These are phyloP conservation scores for Cajanus cajan DNA, from an alignment of 306 rosid species.

Conservation along the genomic window DNA sequence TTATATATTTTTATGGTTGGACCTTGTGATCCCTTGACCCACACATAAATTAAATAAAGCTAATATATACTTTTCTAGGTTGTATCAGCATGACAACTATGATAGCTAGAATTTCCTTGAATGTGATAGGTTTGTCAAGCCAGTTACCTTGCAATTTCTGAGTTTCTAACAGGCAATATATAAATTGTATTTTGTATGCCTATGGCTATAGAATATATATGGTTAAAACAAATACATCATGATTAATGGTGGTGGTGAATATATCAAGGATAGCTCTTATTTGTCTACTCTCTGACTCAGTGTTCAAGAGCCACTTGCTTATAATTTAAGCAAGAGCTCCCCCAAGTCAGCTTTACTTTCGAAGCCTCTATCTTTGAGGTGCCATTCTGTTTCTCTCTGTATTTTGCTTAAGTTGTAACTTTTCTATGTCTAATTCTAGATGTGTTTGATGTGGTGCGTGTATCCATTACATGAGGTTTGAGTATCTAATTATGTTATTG, in stretches of 20 bases:
- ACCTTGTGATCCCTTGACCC: neutral
- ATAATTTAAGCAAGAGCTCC: constrained; percentile 11
- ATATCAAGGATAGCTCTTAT: neutral
- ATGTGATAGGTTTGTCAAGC: neutral
- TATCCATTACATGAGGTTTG: neutral
- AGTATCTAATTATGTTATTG: neutral
- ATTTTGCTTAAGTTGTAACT: neutral
- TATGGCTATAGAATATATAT: neutral
- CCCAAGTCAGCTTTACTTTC: constrained; percentile 17
- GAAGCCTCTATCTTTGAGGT: constrained; percentile 10
- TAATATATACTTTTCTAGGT: constrained; percentile 11
- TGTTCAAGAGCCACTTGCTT: neutral
- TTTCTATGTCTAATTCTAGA: neutral
- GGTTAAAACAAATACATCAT: neutral
- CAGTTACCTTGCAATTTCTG: neutral
- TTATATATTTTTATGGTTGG: neutral
- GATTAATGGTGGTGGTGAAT: neutral
- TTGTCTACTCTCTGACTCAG: neutral
- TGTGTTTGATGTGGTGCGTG: neutral
- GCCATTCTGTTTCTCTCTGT: constrained; percentile 12
- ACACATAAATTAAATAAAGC: neutral
- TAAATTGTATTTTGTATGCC: neutral
- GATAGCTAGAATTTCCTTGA: constrained; percentile 14
- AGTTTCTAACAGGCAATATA: neutral
- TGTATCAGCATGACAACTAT: neutral